Percentiles rank a stretch among this genome's conserved stretches.
These are phyloP conservation scores for Jamesozyma gamospora DNA, from an alignment of 805 yeast genomes.

Conservation along the genomic window DNA sequence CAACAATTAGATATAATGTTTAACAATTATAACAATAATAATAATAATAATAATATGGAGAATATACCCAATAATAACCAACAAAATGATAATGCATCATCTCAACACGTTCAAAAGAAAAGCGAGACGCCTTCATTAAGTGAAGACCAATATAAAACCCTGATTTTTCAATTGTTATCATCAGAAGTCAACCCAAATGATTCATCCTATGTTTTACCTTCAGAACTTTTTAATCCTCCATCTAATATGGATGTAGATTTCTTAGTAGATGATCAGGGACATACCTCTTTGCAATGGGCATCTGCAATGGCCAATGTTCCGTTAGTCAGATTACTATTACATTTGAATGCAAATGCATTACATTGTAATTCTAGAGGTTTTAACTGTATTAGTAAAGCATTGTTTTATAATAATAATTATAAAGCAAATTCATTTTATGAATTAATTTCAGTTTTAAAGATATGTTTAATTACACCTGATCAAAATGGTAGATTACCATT, in stretches of 20 bases:
- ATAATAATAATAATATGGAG: neutral
- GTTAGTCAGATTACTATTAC: conserved; percentile 44
- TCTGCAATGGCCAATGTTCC: conserved; percentile 62
- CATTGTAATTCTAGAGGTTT: conserved; percentile 48
- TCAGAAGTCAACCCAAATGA: conserved; percentile 23
- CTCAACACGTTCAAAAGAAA: neutral
- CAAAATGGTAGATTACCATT: conserved; percentile 61
- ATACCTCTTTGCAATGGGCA: conserved; percentile 80
- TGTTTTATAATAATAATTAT: conserved; percentile 63
- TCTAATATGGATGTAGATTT: conserved; percentile 53
- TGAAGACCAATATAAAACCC: conserved; percentile 19
- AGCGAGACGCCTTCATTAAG: neutral
- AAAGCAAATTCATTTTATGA: conserved; percentile 52
- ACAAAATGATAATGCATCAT: neutral
- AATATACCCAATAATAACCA: neutral
- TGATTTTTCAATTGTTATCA: conserved; percentile 24
- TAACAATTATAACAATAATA: neutral
- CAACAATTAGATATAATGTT: neutral
- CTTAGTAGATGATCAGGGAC: conserved; percentile 71
- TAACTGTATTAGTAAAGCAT: conserved; percentile 58
- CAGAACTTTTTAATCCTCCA: conserved; percentile 47
- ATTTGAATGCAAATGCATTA: conserved; percentile 54
- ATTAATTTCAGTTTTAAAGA: conserved; percentile 49
- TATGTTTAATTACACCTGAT: conserved; percentile 64
- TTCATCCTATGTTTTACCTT: conserved; percentile 23